Evolutionary conservation across 2,329 filamentous ascomycete genomes (phyloP).

Genomic region (Thelonectria blattea): DNA sequence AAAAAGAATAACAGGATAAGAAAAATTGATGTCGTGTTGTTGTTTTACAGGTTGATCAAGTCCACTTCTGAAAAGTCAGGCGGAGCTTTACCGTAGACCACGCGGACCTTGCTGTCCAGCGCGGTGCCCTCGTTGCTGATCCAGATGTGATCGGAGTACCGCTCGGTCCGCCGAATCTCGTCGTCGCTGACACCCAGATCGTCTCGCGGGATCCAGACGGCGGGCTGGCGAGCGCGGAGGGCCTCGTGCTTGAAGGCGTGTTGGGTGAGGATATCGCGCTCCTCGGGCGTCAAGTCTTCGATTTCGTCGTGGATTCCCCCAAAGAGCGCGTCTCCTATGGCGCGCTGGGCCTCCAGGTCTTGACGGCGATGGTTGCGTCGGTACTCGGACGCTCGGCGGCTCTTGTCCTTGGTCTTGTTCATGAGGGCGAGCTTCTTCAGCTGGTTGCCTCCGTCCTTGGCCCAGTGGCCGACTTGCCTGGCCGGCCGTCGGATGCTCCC

Average conservation of each 20-base stretch:
- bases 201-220: slow-evolving; percentile 93
- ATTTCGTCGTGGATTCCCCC: slow-evolving; percentile 90
- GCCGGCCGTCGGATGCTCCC: slow-evolving; percentile 51
- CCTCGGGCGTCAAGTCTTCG: slow-evolving; percentile 89
- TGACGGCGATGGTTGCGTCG: slow-evolving; percentile 55
- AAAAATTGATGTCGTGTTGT: not conserved
- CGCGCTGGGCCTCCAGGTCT: slow-evolving; percentile 75
- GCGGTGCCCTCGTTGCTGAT: slow-evolving; percentile 93
- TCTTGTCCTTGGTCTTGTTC: slow-evolving; percentile 35
- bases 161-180: slow-evolving; percentile 79
- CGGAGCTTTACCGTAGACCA: slow-evolving; percentile 83
- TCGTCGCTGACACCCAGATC: slow-evolving; percentile 90
- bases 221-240: slow-evolving; percentile 80
- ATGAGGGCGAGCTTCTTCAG: slow-evolving; percentile 51
- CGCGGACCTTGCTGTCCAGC: slow-evolving; percentile 80
- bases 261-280: slow-evolving; percentile 83
- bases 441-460: slow-evolving; percentile 54
- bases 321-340: slow-evolving; percentile 82
- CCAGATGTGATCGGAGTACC: slow-evolving; percentile 82
- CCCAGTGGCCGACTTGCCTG: slow-evolving; percentile 48
- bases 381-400: slow-evolving; percentile 52
- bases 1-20: slow-evolving; percentile 9
- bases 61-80: slow-evolving; percentile 91
- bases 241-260: slow-evolving; percentile 92
- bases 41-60: slow-evolving; percentile 73